Base-by-base conservation (phyloP, 192 early-diverging fungal genomes). In the Backusella liffmaniae region DNA sequence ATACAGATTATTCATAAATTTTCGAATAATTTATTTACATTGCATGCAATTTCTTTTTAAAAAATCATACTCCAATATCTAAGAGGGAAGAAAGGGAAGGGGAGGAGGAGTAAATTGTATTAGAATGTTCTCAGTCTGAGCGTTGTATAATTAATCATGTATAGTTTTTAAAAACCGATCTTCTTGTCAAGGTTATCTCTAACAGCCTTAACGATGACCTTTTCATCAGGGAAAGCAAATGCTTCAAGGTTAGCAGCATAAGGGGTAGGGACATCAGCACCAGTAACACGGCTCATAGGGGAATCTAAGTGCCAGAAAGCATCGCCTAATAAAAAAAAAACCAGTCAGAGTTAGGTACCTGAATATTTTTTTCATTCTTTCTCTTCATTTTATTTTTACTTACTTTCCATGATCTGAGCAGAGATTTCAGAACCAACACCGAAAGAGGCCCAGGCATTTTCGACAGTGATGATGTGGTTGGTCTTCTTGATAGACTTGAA, bases 201-300 rank as follows among this genome's bases (percentile, higher is more conserved):
- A 73, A 91, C 90, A 70, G 92, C 90, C 79, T 93, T 93, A 78
- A 90, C 90, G 78, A 99, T 95, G 79, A 91, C 88, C 78, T 93
- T 88, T 35, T 90, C 85, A 72, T 91, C 90, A 66, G 98, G 98
- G 81, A 97, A 91, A 67, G 93, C 86, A 51, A 94, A 90, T n/a
- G 77, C 80, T 86, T 99, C 98, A 72, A 99, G 90, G 92, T 97
- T 98, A 78, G 87, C 84, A 59, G 98, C 96, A 81, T 98, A 99
- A 67, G 98, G 96, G 83, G 95, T 99, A 65, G 98, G 98, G 72
- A 97, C 90, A 85, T 99, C 98, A 77, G 98, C 98, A 84, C 96
- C 96, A 53, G 96, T 95, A 35, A 99, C 86, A 80, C 98, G 92
- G 84, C 86, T 85, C 56, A 99, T 90, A 13, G 98, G 98, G 36